Conservation (phyloP, 805 yeast species). For the Lipomyces mesembrius region DNA sequence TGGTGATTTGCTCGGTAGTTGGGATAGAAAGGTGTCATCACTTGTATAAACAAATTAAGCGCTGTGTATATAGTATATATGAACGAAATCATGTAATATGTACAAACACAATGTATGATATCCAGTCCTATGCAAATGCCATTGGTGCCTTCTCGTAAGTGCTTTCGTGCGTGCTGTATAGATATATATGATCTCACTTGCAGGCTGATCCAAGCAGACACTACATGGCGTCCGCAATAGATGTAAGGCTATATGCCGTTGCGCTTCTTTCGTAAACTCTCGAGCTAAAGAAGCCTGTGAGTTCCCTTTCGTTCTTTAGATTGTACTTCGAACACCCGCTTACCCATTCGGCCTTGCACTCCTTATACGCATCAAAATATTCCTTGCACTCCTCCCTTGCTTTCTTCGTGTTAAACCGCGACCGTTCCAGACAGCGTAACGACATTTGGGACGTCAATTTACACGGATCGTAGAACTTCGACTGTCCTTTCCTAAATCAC, state of each 20-base stretch:
- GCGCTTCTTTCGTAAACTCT: neutral
- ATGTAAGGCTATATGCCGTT: neutral
- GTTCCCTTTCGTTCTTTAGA: neutral
- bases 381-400: constrained; percentile 65
- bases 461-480: constrained; percentile 91
- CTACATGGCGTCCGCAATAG: no score
- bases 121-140: no score
- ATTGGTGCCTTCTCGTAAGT: no score
- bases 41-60: neutral
- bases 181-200: neutral
- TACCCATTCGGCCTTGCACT: constrained; percentile 82
- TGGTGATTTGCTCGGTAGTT: neutral
- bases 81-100: neutral
- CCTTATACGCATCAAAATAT: constrained; percentile 90
- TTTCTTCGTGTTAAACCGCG: constrained; percentile 62
- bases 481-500: constrained; percentile 63
- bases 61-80: neutral
- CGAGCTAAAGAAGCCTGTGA: neutral
- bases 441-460: constrained; percentile 88
- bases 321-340: neutral
- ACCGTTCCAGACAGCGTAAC: constrained; percentile 76
- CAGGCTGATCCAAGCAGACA: neutral
- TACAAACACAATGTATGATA: neutral
- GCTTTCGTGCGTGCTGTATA: neutral
- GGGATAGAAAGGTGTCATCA: neutral